Evolutionary conservation across 164 flowering plant genomes (phyloP).

Genomic region (Vitis cinerea): DNA sequence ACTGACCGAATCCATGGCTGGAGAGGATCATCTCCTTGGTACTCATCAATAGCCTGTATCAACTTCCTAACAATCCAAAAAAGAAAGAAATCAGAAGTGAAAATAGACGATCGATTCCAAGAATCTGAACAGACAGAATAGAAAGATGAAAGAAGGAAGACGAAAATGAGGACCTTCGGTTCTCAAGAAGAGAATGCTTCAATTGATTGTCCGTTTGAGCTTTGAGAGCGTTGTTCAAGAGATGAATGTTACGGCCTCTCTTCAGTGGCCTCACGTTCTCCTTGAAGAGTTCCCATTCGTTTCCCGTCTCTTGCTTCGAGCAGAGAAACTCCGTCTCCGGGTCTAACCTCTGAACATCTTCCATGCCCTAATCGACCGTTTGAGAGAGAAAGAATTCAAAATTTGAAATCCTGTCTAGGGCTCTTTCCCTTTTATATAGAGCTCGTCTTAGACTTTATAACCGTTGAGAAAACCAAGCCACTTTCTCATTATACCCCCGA

Average conservation of each 20-base stretch:
- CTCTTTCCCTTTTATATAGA: background rate
- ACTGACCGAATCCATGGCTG: conserved; percentile 86
- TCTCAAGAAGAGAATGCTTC: conserved; percentile 52
- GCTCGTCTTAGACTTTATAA: background rate
- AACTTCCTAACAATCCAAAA: conserved; percentile 41
- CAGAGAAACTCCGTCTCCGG: conserved; percentile 73
- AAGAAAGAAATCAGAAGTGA: background rate
- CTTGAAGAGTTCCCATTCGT: conserved; percentile 91
- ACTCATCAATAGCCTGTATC: conserved; percentile 79
- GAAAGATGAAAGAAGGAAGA: background rate
- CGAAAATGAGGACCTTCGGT: conserved; percentile 44
- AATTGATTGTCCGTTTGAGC: conserved; percentile 41
- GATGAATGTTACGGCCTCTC: conserved; percentile 75
- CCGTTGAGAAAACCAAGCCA: background rate
- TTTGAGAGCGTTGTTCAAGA: conserved; percentile 70
- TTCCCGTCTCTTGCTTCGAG: conserved; percentile 54
- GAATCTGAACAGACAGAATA: background rate
- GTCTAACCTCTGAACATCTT: conserved; percentile 31
- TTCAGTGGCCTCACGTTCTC: conserved; percentile 92
- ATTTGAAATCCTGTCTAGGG: background rate
- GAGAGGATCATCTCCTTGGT: conserved; percentile 87
- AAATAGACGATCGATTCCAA: background rate
- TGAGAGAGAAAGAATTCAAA: background rate
- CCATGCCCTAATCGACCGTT: background rate
- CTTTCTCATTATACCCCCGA: too few species aligned